These are phyloP conservation scores for Aspergillus sclerotioniger DNA, from an alignment of 495 filamentous ascomycete species.

Conservation along the genomic window DNA sequence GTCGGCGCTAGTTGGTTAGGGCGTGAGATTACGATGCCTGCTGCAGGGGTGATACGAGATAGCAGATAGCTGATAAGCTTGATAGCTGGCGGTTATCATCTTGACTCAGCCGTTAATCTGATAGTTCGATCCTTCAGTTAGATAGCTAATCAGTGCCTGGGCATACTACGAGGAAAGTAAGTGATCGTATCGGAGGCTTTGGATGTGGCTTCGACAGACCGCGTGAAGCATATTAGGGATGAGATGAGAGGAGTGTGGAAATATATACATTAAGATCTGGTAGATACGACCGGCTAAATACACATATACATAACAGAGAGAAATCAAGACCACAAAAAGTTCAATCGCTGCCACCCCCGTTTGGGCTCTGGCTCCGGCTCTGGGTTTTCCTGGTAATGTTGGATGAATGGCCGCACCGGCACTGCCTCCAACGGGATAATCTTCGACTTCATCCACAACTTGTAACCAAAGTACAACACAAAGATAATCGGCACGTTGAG, in stretches of 20 bases:
- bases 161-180: too few relatives aligned
- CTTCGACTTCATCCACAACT: slow-evolving; percentile 25
- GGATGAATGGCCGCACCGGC: not conserved
- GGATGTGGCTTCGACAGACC: too few relatives aligned
- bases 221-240: too few relatives aligned
- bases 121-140: too few relatives aligned
- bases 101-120: too few relatives aligned
- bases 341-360: not conserved
- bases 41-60: too few relatives aligned
- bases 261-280: not conserved
- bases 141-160: too few relatives aligned
- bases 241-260: too few relatives aligned
- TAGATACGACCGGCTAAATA: not conserved
- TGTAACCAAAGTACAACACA: slow-evolving; percentile 53
- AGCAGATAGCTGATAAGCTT: too few relatives aligned
- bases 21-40: too few relatives aligned
- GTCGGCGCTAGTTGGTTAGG: not conserved
- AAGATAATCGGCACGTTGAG: slow-evolving; percentile 55
- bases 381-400: not conserved
- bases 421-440: not conserved
- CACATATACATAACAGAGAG: not conserved
- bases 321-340: not conserved
- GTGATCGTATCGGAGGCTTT: too few relatives aligned
- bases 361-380: slow-evolving; percentile 1
- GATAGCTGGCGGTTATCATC: too few relatives aligned